Conservation (phyloP, 1,284 basidiomycete genomes). For the Ustilago esculenta region DNA sequence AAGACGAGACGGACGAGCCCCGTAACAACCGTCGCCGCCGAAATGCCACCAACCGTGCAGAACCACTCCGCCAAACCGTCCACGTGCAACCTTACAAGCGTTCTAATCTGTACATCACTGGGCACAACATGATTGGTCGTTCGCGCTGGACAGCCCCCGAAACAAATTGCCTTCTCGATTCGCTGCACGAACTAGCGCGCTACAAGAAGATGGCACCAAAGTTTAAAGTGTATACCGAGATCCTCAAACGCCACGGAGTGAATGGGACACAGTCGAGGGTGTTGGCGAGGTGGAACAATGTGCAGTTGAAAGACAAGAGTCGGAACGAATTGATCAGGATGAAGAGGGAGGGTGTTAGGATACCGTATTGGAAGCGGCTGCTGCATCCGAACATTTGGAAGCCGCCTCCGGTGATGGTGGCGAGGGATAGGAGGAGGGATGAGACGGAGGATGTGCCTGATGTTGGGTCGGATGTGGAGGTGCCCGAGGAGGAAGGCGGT, state of each 20-base stretch:
- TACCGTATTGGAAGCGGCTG: conserved; percentile 50
- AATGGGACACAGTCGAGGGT: conserved; percentile 16
- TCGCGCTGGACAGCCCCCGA: conserved; percentile 39
- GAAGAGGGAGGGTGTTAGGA: conserved; percentile 34
- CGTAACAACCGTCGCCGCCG: conserved; percentile 6
- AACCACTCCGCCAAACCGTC: conserved; percentile 21
- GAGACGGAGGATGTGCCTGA: conserved; percentile 41
- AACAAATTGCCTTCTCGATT: conserved; percentile 19
- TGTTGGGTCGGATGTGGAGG: background rate
- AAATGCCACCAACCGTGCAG: conserved; percentile 6
- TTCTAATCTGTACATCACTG: conserved; percentile 47
- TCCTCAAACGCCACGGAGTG: conserved; percentile 43
- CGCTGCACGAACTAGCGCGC: conserved; percentile 35
- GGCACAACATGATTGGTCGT: conserved; percentile 50
- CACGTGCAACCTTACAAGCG: conserved; percentile 42
- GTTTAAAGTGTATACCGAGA: conserved; percentile 39
- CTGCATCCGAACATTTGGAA: conserved; percentile 47
- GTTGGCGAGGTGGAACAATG: conserved; percentile 52
- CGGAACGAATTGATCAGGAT: conserved; percentile 52
- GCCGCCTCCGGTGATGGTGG: conserved; percentile 6
- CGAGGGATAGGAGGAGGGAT: conserved; percentile 9
- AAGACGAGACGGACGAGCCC: conserved; percentile 7
- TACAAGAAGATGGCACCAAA: conserved; percentile 40
- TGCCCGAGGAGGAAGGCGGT: background rate
- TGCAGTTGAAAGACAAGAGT: conserved; percentile 60